Percentiles rank a stretch among this genome's conserved stretches.
These are phyloP conservation scores for Hygrocybe punicea DNA, from an alignment of 768 basidiomycete genomes.

Conservation along the genomic window DNA sequence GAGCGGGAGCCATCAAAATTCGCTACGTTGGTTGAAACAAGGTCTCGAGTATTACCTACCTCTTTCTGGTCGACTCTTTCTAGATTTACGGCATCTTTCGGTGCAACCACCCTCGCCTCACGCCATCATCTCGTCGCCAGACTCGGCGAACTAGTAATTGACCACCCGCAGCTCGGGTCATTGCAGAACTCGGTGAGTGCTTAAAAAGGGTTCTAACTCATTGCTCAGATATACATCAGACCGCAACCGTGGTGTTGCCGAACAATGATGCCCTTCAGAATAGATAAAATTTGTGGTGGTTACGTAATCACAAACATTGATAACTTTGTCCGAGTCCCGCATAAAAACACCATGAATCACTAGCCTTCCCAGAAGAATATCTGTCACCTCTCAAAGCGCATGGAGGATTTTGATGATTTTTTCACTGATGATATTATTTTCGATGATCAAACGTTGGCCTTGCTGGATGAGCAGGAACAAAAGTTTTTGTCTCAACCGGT, in stretches of 20 bases:
- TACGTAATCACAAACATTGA: too few species aligned
- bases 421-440: slow-evolving; percentile 60
- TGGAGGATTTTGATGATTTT: slow-evolving; percentile 67
- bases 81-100: background rate
- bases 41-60: background rate
- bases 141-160: background rate
- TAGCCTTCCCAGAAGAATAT: too few species aligned
- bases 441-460: slow-evolving; percentile 59
- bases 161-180: background rate
- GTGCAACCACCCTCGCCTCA: background rate
- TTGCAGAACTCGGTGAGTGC: background rate
- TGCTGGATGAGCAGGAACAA: slow-evolving; percentile 58
- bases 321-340: too few species aligned
- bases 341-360: too few species aligned
- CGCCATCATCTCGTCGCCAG: background rate
- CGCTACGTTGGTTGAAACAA: slow-evolving; percentile 61
- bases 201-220: background rate
- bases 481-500: slow-evolving; percentile 34
- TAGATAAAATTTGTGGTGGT: too few species aligned
- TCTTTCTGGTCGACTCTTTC: background rate
- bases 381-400: slow-evolving; percentile 17
- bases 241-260: too few species aligned
- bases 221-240: background rate
- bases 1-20: slow-evolving; percentile 68
- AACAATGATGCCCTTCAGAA: too few species aligned